Percentiles rank a stretch among this genome's conserved stretches.
Conservation (phyloP, 148 eudicot species). For the Fagopyrum tataricum region DNA sequence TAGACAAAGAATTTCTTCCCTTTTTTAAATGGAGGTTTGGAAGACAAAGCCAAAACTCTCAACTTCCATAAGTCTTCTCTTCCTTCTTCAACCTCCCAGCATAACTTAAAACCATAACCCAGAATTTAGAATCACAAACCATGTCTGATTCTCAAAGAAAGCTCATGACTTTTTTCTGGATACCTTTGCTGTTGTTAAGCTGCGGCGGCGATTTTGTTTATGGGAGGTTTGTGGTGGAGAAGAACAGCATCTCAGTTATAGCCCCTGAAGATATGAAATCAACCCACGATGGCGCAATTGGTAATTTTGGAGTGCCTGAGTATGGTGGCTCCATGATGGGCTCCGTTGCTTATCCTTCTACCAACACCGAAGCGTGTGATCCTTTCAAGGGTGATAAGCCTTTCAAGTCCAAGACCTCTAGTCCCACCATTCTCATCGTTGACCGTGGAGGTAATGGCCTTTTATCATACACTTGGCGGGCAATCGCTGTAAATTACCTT, state of each 20-base stretch:
- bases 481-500: background rate
- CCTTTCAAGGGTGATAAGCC: constrained; percentile 63
- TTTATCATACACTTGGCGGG: constrained; percentile 1
- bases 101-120: background rate
- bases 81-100: background rate
- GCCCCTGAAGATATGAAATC: constrained; percentile 38
- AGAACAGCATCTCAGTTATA: constrained; percentile 52
- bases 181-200: background rate
- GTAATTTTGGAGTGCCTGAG: constrained; percentile 83
- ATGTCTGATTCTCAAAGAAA: background rate
- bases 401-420: constrained; percentile 54
- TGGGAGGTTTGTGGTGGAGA: constrained; percentile 78
- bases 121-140: background rate
- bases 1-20: background rate
- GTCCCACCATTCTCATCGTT: constrained; percentile 66
- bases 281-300: constrained; percentile 75
- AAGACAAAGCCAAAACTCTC: constrained; percentile 3
- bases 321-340: constrained; percentile 94
- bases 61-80: constrained; percentile 2
- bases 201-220: background rate
- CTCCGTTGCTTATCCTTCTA: constrained; percentile 48
- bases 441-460: constrained; percentile 80
- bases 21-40: background rate
- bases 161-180: background rate
- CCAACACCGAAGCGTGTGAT: constrained; percentile 42